Conservation (phyloP, 305 asterid species). For the Plantago lanceolata region DNA sequence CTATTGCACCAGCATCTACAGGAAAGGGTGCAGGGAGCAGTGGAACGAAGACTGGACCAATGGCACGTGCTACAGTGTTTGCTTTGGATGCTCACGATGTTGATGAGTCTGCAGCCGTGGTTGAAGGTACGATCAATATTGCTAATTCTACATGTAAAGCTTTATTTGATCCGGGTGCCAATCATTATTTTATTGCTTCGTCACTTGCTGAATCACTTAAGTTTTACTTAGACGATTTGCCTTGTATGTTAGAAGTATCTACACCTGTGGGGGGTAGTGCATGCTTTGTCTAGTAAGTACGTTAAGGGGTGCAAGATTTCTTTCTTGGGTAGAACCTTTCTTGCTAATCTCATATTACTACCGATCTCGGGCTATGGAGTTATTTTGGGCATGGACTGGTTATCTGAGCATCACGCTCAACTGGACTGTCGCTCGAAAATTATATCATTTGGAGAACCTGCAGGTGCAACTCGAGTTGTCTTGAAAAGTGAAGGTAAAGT, state of each 20-base stretch:
- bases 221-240: not conserved
- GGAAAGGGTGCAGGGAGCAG: not conserved
- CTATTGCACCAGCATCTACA: not conserved
- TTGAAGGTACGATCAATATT: not conserved
- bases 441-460: not conserved
- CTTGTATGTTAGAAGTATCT: not conserved
- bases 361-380: not conserved
- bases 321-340: not conserved
- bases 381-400: not conserved
- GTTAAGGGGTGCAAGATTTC: not conserved
- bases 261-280: not conserved
- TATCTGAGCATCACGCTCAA: not conserved
- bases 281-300: not conserved
- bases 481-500: not conserved
- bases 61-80: not conserved
- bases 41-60: not conserved
- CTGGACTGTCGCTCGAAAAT: not conserved
- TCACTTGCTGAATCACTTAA: not conserved
- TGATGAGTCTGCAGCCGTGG: not conserved
- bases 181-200: not conserved
- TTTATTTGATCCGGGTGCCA: not conserved
- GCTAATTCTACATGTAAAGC: not conserved
- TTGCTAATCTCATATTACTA: not conserved
- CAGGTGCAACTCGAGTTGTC: not conserved
- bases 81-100: not conserved